A percentile compares a stretch with the other conserved stretches of the same genome.
Evolutionary conservation across 805 yeast genomes (phyloP).

Genomic region (Lachancea kluyveri): DNA sequence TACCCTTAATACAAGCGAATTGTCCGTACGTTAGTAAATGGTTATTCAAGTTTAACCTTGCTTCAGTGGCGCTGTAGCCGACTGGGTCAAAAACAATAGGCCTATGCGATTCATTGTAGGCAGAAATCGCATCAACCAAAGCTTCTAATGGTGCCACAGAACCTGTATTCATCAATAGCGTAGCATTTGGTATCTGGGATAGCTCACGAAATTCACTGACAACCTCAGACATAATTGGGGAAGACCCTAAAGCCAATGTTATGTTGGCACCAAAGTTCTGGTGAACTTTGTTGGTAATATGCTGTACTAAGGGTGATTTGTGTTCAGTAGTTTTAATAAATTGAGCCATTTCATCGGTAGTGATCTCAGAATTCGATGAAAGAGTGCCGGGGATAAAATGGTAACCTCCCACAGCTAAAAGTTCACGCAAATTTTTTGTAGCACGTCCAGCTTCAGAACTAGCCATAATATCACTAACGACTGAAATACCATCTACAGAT

Average conservation of each 20-base stretch:
- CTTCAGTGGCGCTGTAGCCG: slow-evolving; percentile 78
- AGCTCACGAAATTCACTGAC: slow-evolving; percentile 62
- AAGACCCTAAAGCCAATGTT: slow-evolving; percentile 74
- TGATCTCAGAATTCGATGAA: not conserved
- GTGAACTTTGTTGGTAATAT: slow-evolving; percentile 84
- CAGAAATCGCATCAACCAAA: slow-evolving; percentile 45
- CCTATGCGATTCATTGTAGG: slow-evolving; percentile 48
- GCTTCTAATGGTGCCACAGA: slow-evolving; percentile 48
- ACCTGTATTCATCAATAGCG: slow-evolving; percentile 70
- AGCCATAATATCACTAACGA: slow-evolving; percentile 83
- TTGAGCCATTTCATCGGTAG: slow-evolving; percentile 14
- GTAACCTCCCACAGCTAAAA: slow-evolving; percentile 16
- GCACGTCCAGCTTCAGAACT: slow-evolving; percentile 45
- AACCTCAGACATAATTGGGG: slow-evolving; percentile 85
- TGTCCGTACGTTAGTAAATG: slow-evolving; percentile 50
- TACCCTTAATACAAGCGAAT: slow-evolving; percentile 72
- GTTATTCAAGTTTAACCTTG: slow-evolving; percentile 45
- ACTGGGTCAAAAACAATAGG: slow-evolving; percentile 86
- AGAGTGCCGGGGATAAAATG: slow-evolving; percentile 7
- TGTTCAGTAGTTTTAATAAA: slow-evolving; percentile 21
- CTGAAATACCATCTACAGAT: slow-evolving; percentile 73
- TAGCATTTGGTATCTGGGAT: slow-evolving; percentile 45
- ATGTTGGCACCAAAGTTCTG: slow-evolving; percentile 85
- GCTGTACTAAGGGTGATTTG: slow-evolving; percentile 66
- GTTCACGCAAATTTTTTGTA: slow-evolving; percentile 34